Evolutionary conservation across 2,329 filamentous ascomycete species (phyloP).

Genomic region (Acephala macrosclerotiorum): DNA sequence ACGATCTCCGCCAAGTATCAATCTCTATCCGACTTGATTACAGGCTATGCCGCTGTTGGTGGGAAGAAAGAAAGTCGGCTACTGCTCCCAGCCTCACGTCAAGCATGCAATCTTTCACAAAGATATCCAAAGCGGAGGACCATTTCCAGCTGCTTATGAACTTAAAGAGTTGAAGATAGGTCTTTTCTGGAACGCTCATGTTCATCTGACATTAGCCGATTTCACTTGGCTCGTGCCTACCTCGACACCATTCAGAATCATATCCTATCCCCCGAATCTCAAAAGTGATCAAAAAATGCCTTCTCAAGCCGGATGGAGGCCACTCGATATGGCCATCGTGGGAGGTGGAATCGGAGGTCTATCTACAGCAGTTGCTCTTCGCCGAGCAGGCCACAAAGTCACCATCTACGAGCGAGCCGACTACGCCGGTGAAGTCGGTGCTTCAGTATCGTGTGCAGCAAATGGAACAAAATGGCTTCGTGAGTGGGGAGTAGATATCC

Average conservation of each 20-base stretch:
- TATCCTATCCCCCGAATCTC: background rate
- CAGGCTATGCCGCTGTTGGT: background rate
- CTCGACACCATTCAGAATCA: no score
- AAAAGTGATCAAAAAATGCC: background rate
- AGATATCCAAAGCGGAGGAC: background rate
- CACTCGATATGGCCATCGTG: slow-evolving; percentile 22
- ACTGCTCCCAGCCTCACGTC: background rate
- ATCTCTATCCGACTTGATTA: no score
- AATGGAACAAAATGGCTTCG: slow-evolving; percentile 74
- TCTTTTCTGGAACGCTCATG: background rate
- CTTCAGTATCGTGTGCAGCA: slow-evolving; percentile 71
- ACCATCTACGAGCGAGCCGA: slow-evolving; percentile 71
- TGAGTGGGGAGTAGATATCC: slow-evolving; percentile 70
- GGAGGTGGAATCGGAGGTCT: slow-evolving; percentile 51
- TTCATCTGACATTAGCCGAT: background rate
- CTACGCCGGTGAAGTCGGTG: slow-evolving; percentile 71
- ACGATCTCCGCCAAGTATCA: no score
- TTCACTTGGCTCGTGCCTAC: no score
- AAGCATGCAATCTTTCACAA: background rate
- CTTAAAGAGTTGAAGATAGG: background rate
- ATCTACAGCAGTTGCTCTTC: slow-evolving; percentile 55
- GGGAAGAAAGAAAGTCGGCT: background rate
- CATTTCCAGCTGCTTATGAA: background rate
- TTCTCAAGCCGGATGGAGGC: background rate
- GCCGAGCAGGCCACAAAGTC: slow-evolving; percentile 59